Evolutionary conservation across 371 early-diverging fungal genomes (phyloP).

Genomic region (Mucor racemosus): DNA sequence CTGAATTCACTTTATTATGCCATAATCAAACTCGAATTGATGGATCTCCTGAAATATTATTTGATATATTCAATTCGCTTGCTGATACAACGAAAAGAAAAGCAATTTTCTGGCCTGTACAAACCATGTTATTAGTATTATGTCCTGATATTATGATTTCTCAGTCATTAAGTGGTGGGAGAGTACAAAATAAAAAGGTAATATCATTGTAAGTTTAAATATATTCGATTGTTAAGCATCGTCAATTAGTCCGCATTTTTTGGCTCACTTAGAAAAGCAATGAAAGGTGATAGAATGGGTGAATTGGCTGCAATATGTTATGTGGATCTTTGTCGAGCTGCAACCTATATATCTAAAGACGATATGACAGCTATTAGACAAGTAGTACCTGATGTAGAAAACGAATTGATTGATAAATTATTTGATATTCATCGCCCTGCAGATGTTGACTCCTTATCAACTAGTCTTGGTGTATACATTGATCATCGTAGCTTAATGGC

Average conservation of each 20-base stretch:
- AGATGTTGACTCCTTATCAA: constrained; percentile 38
- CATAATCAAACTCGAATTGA: constrained; percentile 64
- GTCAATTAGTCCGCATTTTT: constrained; percentile 60
- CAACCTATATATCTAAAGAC: constrained; percentile 65
- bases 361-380: constrained; percentile 61
- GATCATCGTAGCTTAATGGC: constrained; percentile 62
- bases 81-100: constrained; percentile 68
- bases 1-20: constrained; percentile 70
- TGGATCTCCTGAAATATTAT: constrained; percentile 74
- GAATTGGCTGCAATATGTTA: constrained; percentile 76
- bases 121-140: constrained; percentile 73
- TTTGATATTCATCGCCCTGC: constrained; percentile 54
- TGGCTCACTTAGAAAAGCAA: constrained; percentile 62
- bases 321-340: constrained; percentile 75
- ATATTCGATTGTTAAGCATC: not conserved
- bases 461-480: constrained; percentile 47
- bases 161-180: constrained; percentile 36
- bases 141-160: constrained; percentile 71
- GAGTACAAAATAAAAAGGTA: constrained; percentile 43
- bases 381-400: constrained; percentile 70
- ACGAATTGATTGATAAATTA: constrained; percentile 67
- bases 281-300: constrained; percentile 54
- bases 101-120: constrained; percentile 78
- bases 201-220: not conserved
- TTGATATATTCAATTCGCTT: constrained; percentile 69